phyloP scores from a whole-genome alignment of 1,139 yeast species.

The Debaryomyces udenii region DNA sequence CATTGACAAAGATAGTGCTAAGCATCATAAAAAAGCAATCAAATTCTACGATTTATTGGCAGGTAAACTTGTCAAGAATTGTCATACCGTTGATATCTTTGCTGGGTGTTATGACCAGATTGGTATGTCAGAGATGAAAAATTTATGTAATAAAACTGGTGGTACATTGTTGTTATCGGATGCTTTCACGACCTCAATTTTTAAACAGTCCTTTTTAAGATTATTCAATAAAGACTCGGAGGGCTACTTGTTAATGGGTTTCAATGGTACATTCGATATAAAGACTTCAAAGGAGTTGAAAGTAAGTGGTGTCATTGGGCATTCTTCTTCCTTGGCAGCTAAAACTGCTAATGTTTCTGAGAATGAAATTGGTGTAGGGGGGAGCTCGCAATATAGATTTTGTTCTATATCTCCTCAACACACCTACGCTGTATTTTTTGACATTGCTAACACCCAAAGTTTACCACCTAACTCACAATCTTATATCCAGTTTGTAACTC shows the following conservation, averaged over 20 bases:
- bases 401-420: conserved; percentile 84
- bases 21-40: conserved; percentile 88
- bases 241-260: conserved; percentile 84
- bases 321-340: conserved; percentile 74
- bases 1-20: conserved; percentile 75
- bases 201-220: conserved; percentile 90
- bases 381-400: conserved; percentile 85
- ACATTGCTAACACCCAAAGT: conserved; percentile 62
- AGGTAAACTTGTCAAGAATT: conserved; percentile 66
- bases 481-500: conserved; percentile 71
- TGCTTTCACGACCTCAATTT: conserved; percentile 95
- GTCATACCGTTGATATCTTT: conserved; percentile 89
- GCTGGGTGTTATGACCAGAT: conserved; percentile 99
- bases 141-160: conserved; percentile 86
- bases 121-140: conserved; percentile 96
- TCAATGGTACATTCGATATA: conserved; percentile 82
- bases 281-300: conserved; percentile 88
- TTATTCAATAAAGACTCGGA: conserved; percentile 84
- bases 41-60: conserved; percentile 84
- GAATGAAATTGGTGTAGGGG: conserved; percentile 91
- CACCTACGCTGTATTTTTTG: conserved; percentile 86
- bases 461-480: conserved; percentile 55
- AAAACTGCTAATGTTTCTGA: conserved; percentile 79
- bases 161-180: conserved; percentile 91
- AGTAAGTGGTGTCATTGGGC: conserved; percentile 92